These are phyloP conservation scores for Eremothecium coryli DNA, from an alignment of 1,139 yeast species.

Conservation along the genomic window DNA sequence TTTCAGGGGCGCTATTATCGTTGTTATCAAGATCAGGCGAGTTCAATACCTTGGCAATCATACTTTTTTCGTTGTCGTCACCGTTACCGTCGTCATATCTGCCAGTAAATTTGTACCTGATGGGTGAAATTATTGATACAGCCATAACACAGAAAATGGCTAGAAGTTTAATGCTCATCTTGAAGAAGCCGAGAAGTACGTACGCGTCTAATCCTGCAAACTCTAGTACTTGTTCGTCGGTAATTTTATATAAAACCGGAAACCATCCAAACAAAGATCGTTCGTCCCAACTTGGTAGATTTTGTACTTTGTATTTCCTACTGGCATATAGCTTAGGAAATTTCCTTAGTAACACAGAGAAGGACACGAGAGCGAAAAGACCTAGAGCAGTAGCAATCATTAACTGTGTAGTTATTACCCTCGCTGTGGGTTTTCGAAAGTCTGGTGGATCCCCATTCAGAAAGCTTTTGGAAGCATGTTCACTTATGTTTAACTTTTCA, in stretches of 20 bases:
- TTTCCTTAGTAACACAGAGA: conserved; percentile 52
- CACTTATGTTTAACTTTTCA: too few species aligned
- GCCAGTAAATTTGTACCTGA: conserved; percentile 61
- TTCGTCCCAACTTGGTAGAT: conserved; percentile 39
- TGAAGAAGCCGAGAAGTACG: conserved; percentile 68
- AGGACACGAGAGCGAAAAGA: conserved; percentile 49
- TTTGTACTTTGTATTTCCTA: conserved; percentile 33
- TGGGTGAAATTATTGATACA: conserved; percentile 53
- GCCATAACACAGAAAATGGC: conserved; percentile 48
- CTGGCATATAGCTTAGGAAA: conserved; percentile 70
- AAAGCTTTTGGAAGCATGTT: too few species aligned
- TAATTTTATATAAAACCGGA: conserved; percentile 49
- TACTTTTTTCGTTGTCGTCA: conserved; percentile 10
- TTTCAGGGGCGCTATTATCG: conserved; percentile 22
- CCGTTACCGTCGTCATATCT: conserved; percentile 40
- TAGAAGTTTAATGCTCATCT: conserved; percentile 57
- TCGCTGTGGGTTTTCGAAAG: conserved; percentile 36
- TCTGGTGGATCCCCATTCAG: conserved; percentile 29
- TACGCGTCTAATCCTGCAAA: conserved; percentile 92
- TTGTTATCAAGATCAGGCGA: conserved; percentile 11
- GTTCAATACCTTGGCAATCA: conserved; percentile 9
- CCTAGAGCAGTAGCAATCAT: conserved; percentile 59
- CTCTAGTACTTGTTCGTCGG: conserved; percentile 70
- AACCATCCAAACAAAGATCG: conserved; percentile 72
- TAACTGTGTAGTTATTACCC: conserved; percentile 42